Percentiles rank a stretch among this genome's conserved stretches.
Evolutionary conservation across 2,329 filamentous ascomycete genomes (phyloP).

Genomic region (Cercospora citrullina): DNA sequence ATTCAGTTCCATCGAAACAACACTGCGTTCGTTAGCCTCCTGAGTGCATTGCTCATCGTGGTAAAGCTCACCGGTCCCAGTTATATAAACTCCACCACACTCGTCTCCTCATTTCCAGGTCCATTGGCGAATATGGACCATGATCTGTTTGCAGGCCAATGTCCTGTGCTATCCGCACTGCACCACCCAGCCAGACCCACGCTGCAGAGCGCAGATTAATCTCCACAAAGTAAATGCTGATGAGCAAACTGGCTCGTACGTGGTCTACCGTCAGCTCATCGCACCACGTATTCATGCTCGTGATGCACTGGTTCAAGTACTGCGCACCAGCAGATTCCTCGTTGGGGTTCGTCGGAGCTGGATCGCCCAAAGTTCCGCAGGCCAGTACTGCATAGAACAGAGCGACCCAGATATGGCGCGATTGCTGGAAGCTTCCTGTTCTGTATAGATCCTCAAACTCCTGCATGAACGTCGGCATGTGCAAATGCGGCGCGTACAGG

Average conservation of each 20-base stretch:
- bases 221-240: conserved; percentile 79
- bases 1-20: conserved; percentile 76
- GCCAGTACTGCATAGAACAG: conserved; percentile 82
- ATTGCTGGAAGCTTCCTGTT: conserved; percentile 59
- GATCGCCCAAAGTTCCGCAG: conserved; percentile 72
- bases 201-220: conserved; percentile 82
- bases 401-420: conserved; percentile 70
- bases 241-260: conserved; percentile 69
- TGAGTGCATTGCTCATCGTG: not conserved
- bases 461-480: conserved; percentile 80
- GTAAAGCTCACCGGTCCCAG: conserved; percentile 69
- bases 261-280: conserved; percentile 76
- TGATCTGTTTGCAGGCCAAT: conserved; percentile 77
- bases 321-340: conserved; percentile 58
- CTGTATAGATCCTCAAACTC: conserved; percentile 77
- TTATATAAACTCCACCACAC: conserved; percentile 95
- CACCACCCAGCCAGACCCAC: conserved; percentile 80
- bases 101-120: conserved; percentile 80
- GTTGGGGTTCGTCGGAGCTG: conserved; percentile 56
- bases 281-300: conserved; percentile 76
- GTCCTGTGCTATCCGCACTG: conserved; percentile 79
- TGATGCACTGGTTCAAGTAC: conserved; percentile 70
- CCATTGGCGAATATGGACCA: conserved; percentile 70
- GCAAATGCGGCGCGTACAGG: conserved; percentile 77
- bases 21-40: conserved; percentile 45